phyloP scores from a whole-genome alignment of 306 rosid genomes.

The Pterocarpus santalinus region DNA sequence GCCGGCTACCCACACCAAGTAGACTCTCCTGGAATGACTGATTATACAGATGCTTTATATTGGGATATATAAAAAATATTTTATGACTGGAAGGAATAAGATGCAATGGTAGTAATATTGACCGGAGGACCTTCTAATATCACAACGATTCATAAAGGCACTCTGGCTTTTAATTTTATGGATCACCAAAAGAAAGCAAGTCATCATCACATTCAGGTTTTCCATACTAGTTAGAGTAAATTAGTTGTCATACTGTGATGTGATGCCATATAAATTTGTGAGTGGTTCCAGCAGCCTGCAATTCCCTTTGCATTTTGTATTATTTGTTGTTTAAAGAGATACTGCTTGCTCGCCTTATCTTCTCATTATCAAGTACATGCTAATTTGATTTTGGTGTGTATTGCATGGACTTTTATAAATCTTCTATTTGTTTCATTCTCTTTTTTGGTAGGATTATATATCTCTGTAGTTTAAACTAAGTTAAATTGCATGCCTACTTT shows the following conservation, averaged over 20 bases:
- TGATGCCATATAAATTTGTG: not conserved
- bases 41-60: not conserved
- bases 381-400: not conserved
- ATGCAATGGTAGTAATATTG: not conserved
- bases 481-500: not conserved
- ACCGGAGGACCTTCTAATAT: too few species aligned
- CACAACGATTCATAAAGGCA: too few species aligned
- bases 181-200: not conserved
- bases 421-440: too few species aligned
- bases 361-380: not conserved
- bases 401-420: not conserved
- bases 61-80: constrained; percentile 7
- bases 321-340: not conserved
- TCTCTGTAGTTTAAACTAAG: too few species aligned
- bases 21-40: not conserved
- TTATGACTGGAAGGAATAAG: not conserved
- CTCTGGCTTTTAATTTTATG: too few species aligned
- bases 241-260: not conserved
- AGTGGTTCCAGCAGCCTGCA: not conserved
- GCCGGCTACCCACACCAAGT: not conserved
- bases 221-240: not conserved
- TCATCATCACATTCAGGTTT: not conserved
- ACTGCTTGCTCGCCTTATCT: not conserved
- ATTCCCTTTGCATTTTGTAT: constrained; percentile 6
- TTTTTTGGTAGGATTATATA: too few species aligned